Conservation (phyloP, 2,329 filamentous ascomycete genomes). For the Apiospora rasikravindrae region DNA sequence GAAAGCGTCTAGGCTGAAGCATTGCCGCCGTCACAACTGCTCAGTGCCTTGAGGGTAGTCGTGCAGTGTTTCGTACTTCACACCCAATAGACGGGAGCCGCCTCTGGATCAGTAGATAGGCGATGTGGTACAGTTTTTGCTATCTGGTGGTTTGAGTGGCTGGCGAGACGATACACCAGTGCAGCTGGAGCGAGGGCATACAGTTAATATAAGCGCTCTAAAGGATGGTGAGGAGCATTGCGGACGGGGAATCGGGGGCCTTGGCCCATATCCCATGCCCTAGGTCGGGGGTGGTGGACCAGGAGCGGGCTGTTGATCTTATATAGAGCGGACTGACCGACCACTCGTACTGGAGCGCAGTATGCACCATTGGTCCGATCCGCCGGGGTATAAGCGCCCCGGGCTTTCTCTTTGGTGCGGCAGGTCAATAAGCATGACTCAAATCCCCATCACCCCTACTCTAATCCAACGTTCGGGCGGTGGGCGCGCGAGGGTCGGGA, state of each 20-base stretch:
- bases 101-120: background rate
- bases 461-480: background rate
- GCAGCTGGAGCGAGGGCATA: background rate
- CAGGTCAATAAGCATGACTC: background rate
- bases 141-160: background rate
- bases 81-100: background rate
- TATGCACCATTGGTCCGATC: background rate
- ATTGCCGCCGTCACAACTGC: background rate
- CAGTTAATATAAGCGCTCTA: background rate
- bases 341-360: background rate
- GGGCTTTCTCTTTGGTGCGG: background rate
- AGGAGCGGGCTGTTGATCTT: background rate
- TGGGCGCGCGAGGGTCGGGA: background rate
- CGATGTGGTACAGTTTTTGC: background rate
- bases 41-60: background rate
- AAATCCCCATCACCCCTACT: background rate
- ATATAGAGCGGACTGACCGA: background rate
- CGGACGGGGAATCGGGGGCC: background rate
- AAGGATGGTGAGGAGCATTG: background rate
- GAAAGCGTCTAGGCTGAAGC: background rate
- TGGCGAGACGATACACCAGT: background rate
- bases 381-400: background rate
- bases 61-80: background rate
- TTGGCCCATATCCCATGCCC: background rate
- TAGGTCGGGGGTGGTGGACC: conserved; percentile 7